Percentiles rank a stretch among this genome's conserved stretches.
Conservation (phyloP, 2,329 filamentous ascomycete species). For the Simplicillium sp. region DNA sequence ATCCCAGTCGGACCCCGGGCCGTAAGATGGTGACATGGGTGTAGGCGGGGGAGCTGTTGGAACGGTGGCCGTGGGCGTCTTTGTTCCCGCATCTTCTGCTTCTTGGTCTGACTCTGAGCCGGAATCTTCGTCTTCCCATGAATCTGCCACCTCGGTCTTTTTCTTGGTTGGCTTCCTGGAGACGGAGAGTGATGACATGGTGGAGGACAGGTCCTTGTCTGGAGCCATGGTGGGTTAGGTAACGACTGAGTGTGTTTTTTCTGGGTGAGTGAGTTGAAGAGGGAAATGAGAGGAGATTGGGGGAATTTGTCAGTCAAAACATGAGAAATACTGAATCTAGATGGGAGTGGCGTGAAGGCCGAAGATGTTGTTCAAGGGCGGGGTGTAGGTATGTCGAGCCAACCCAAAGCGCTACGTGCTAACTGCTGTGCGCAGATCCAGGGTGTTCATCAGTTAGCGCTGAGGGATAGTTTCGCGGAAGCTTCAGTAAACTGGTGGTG, state of each 20-base stretch:
- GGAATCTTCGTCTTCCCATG: slow-evolving; percentile 51
- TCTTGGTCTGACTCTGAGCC: slow-evolving; percentile 26
- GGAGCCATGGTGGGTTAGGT: slow-evolving; percentile 20
- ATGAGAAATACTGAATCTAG: too few species aligned
- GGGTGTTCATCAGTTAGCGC: too few species aligned
- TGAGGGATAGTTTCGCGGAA: too few species aligned
- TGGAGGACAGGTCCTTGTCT: slow-evolving; percentile 5
- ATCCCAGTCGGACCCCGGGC: slow-evolving; percentile 12
- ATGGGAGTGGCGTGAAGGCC: too few species aligned
- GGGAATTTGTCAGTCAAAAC: too few species aligned
- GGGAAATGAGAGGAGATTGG: too few species aligned
- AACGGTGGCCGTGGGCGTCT: slow-evolving; percentile 16
- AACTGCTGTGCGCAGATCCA: too few species aligned
- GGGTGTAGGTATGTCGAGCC: too few species aligned
- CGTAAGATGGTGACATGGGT: slow-evolving; percentile 45
- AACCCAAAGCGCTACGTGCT: too few species aligned
- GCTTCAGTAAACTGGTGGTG: too few species aligned
- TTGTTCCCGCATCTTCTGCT: slow-evolving; percentile 12
- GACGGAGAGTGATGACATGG: neutral
- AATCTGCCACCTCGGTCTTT: slow-evolving; percentile 26
- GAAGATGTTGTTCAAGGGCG: too few species aligned
- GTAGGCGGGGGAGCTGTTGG: slow-evolving; percentile 56
- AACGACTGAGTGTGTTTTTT: slow-evolving; percentile 16
- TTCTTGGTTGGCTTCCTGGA: slow-evolving; percentile 9
- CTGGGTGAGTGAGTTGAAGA: slow-evolving; percentile 4